Evolutionary conservation across 345 rosid genomes (phyloP).

Genomic region (Salix caprea): DNA sequence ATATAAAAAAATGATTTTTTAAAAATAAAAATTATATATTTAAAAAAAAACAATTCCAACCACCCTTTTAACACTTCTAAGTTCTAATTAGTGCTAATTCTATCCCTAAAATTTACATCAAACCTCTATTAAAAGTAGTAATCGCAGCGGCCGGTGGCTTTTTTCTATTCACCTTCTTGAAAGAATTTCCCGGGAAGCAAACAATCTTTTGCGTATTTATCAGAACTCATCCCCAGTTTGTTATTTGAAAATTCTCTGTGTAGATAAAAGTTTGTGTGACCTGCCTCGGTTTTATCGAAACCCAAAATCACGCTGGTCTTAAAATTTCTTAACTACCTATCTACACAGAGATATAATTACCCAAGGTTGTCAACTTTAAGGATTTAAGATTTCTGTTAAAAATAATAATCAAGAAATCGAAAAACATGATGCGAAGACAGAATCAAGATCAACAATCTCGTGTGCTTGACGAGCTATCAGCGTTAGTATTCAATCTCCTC

Average conservation of each 20-base stretch:
- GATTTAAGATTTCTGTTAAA: neutral
- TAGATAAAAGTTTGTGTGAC: slow-evolving; percentile 25
- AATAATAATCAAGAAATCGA: neutral
- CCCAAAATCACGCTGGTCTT: neutral
- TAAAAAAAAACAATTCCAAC: too few relatives aligned
- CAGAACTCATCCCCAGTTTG: slow-evolving; percentile 8
- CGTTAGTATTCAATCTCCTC: slow-evolving; percentile 55
- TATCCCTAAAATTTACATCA: neutral
- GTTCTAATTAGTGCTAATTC: too few relatives aligned
- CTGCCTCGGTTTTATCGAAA: slow-evolving; percentile 31
- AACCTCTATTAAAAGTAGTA: neutral
- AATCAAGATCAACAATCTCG: slow-evolving; percentile 54
- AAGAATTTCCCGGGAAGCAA: slow-evolving; percentile 32
- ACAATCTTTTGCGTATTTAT: slow-evolving; percentile 17
- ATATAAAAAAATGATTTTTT: too few relatives aligned
- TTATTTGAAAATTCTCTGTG: neutral
- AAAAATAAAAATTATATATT: too few relatives aligned
- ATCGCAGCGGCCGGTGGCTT: slow-evolving; percentile 13
- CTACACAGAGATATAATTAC: neutral
- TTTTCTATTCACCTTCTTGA: slow-evolving; percentile 2
- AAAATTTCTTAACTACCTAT: neutral
- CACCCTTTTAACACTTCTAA: too few relatives aligned
- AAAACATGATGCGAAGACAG: slow-evolving; percentile 45
- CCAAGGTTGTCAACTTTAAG: too few relatives aligned
- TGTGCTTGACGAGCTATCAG: slow-evolving; percentile 59